phyloP scores from a whole-genome alignment of 2,329 filamentous ascomycete species.

The Trichoderma cornu-damae region DNA sequence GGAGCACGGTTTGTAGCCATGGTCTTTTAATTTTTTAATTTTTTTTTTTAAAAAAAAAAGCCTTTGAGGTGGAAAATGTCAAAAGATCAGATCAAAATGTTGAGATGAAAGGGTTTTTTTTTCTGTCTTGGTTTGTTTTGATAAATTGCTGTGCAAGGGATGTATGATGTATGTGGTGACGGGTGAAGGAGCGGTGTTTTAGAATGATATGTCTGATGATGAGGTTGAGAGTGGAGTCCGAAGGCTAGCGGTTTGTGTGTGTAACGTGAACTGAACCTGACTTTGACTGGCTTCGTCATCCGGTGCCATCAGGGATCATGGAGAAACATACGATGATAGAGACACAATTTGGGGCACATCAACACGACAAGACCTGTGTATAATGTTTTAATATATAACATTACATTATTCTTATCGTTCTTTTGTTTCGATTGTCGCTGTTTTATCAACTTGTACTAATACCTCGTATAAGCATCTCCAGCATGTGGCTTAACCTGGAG shows the following conservation, averaged over 20 bases:
- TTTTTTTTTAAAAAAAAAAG: too few species aligned
- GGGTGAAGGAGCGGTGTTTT: background rate
- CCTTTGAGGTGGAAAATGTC: too few species aligned
- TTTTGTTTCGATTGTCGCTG: too few species aligned
- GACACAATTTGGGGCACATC: background rate
- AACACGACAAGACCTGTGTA: background rate
- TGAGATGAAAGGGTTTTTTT: too few species aligned
- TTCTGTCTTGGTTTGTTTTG: too few species aligned
- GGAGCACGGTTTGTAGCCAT: background rate
- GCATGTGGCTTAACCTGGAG: background rate
- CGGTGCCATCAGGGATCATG: background rate
- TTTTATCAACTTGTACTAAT: too few species aligned
- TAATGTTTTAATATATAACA: too few species aligned
- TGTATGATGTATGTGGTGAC: too few species aligned
- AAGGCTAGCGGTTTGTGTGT: background rate
- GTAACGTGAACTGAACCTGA: background rate
- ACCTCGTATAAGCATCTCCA: too few species aligned
- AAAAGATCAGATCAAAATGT: too few species aligned
- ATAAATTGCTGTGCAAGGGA: background rate
- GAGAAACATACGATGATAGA: background rate
- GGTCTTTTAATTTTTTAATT: background rate
- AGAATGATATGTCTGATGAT: background rate
- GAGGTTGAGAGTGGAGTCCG: constrained; percentile 10
- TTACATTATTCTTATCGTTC: too few species aligned
- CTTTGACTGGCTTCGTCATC: too few species aligned